Percentiles rank a stretch among this genome's conserved stretches.
Evolutionary conservation across 805 yeast species (phyloP).

Genomic region (Kluyveromyces wickerhamii): DNA sequence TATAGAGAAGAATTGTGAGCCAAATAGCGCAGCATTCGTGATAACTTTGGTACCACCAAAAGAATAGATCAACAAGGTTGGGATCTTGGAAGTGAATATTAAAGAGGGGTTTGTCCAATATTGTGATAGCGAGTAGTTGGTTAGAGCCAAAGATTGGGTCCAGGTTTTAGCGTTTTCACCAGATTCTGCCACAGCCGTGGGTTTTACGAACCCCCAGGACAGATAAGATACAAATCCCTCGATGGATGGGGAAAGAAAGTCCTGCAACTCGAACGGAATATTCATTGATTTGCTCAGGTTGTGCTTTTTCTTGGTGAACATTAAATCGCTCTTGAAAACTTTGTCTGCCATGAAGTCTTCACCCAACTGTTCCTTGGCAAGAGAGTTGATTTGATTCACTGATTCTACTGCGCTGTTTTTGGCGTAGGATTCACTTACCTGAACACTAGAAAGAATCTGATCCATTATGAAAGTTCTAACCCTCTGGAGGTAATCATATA

Average conservation of each 20-base stretch:
- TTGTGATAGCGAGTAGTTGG: slow-evolving; percentile 18
- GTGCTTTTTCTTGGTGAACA: slow-evolving; percentile 77
- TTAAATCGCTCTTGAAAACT: slow-evolving; percentile 60
- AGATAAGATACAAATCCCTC: slow-evolving; percentile 44
- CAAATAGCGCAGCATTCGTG: slow-evolving; percentile 29
- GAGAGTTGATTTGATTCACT: slow-evolving; percentile 51
- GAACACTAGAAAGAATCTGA: slow-evolving; percentile 56
- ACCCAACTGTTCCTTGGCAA: slow-evolving; percentile 62
- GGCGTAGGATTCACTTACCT: slow-evolving; percentile 60
- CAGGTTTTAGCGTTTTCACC: slow-evolving; percentile 5
- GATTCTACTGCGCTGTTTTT: slow-evolving; percentile 48
- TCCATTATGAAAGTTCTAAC: slow-evolving; percentile 64
- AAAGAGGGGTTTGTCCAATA: slow-evolving; percentile 29
- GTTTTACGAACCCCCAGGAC: slow-evolving; percentile 33
- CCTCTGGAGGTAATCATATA: slow-evolving; percentile 59
- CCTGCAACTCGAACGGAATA: slow-evolving; percentile 54
- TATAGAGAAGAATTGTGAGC: slow-evolving; percentile 32
- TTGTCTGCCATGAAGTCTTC: slow-evolving; percentile 50
- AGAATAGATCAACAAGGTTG: slow-evolving; percentile 29
- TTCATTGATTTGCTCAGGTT: slow-evolving; percentile 48
- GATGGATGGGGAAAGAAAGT: slow-evolving; percentile 71
- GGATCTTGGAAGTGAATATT: slow-evolving; percentile 28
- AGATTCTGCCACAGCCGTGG: slow-evolving; percentile 10
- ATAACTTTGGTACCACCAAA: slow-evolving; percentile 35
- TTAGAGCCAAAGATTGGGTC: slow-evolving; percentile 16